Evolutionary conservation across 768 basidiomycete species (phyloP).

Genomic region (Collybiopsis luxurians): DNA sequence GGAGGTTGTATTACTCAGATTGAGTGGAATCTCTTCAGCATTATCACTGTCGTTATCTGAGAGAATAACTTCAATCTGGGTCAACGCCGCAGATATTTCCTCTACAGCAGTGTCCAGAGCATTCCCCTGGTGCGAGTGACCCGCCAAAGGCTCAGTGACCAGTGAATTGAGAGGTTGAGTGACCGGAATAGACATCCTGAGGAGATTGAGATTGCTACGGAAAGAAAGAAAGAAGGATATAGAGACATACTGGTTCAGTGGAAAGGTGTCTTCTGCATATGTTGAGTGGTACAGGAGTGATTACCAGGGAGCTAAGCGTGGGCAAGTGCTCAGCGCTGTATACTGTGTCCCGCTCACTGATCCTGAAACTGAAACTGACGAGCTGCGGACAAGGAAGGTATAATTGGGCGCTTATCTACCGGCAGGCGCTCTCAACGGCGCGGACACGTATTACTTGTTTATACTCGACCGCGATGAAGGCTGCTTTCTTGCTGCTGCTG

Average conservation of each 20-base stretch:
- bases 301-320: no score
- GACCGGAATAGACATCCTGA: not conserved
- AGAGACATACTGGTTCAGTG: no score
- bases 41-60: not conserved
- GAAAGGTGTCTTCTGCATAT: no score
- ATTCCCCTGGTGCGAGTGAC: not conserved
- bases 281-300: no score
- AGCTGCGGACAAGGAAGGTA: no score
- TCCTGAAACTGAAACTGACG: no score
- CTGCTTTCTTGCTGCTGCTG: not conserved
- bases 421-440: no score
- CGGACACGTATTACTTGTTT: not conserved
- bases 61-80: not conserved
- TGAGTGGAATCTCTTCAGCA: not conserved
- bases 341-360: no score
- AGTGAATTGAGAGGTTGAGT: not conserved
- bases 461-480: not conserved
- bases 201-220: no score
- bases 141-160: not conserved
- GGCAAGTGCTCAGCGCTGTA: no score
- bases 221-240: no score
- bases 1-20: not conserved
- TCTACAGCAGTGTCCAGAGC: not conserved
- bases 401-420: not conserved
- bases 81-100: not conserved